phyloP scores from a whole-genome alignment of 805 yeast genomes.

The Metschnikowia anglica region DNA sequence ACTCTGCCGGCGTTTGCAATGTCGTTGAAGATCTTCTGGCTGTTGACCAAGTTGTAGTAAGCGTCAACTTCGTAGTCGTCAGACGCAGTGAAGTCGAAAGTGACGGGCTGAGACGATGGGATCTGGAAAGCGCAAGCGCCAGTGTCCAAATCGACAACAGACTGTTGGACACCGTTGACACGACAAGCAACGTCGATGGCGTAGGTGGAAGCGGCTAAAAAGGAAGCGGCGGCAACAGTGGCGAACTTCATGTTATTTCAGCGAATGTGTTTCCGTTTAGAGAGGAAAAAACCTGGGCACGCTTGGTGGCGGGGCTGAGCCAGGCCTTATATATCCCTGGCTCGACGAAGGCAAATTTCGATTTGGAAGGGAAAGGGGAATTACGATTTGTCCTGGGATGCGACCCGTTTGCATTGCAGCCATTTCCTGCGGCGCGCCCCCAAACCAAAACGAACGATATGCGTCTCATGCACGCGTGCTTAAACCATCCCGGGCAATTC shows the following conservation, averaged over 20 bases:
- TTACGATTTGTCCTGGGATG: too few species aligned
- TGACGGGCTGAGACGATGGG: conserved; percentile 28
- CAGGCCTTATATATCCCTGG: not conserved
- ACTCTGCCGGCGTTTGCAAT: conserved; percentile 31
- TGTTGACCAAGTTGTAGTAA: conserved; percentile 32
- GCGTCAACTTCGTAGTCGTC: conserved; percentile 36
- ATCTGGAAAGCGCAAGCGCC: conserved; percentile 41
- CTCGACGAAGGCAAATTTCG: too few species aligned
- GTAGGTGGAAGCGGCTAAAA: conserved; percentile 23
- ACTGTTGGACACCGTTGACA: conserved; percentile 33
- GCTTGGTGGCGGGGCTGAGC: not conserved
- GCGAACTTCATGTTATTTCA: conserved; percentile 20
- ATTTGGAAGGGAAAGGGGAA: too few species aligned
- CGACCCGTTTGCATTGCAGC: too few species aligned
- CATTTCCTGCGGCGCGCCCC: too few species aligned
- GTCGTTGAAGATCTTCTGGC: conserved; percentile 33
- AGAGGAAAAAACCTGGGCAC: not conserved
- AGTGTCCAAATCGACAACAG: conserved; percentile 41
- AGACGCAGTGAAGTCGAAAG: conserved; percentile 26
- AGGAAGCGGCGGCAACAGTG: conserved; percentile 23
- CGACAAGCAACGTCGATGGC: conserved; percentile 40
- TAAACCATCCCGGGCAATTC: too few species aligned
- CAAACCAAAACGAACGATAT: too few species aligned
- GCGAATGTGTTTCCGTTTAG: conserved; percentile 13
- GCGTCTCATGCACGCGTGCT: too few species aligned